Base-by-base conservation (phyloP, 257 asterid genomes). In the Rauvolfia tetraphylla region DNA sequence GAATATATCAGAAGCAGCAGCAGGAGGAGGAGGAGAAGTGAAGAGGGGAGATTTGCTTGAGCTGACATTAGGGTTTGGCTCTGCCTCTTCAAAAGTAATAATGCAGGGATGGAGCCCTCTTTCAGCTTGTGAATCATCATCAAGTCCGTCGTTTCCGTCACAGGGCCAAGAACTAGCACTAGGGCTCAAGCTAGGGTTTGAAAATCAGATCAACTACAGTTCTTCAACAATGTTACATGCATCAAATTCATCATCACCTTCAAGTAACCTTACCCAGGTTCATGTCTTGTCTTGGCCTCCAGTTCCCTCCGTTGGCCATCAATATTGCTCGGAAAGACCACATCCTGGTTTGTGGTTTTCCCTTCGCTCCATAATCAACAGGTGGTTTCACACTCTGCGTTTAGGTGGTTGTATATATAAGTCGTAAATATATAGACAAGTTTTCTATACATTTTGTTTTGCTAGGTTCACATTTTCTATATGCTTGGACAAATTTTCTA, bases 281-380 rank as follows among this genome's bases (percentile, higher is more conserved):
- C 71, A 66, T 38, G 49, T 49, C 67, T 27, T 59, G 18, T 6
- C 33, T 15, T 25, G 36, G 14, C n/a, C n/a, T n/a, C 15, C 36
- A 38, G 36, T 34, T 7, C 39, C 38, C 67, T 27, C 12, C 3
- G 67, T 59, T 7, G 38, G 36, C 3, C 42, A 48, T 33, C 22
- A n/a, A n/a, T n/a, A 69, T 72, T 72, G n/a, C 65, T 18, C 29
- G 23, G 29, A 31, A 72, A 51, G 63, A 49, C 63, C 75, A 29
- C n/a, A 22, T 20, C 76, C 76, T 51, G 76, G 76, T 34, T 7
- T 72, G 10, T 72, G 76, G 76, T 72, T 72, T 72, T 49, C 48
- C 48, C 76, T 72, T 9, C 76, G 65, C 33, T 72, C 76, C 44
- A 31, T 36, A 31, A 51, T 51, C 20, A 72, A 72, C 62, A 49